phyloP scores from a whole-genome alignment of 108 stramenopile species.

The Skeletonema costatum region DNA sequence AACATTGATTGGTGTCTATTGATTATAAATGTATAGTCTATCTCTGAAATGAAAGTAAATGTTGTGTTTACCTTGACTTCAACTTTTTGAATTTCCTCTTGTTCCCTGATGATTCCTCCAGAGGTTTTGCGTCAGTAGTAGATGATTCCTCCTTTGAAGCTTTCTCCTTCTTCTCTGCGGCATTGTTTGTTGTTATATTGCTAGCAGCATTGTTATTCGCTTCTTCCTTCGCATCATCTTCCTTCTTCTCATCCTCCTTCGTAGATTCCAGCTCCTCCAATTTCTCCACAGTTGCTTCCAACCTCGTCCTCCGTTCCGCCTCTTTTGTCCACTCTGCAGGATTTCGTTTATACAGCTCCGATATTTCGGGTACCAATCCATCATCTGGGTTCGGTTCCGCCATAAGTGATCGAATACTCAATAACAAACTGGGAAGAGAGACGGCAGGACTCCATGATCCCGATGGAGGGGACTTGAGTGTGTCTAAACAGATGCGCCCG shows the following conservation, averaged over 20 bases:
- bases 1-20: background rate
- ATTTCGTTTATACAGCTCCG: conserved; percentile 48
- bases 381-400: conserved; percentile 78
- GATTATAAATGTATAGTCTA: background rate
- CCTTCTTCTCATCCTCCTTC: background rate
- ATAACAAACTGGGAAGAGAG: conserved; percentile 64
- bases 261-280: conserved; percentile 35
- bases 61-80: background rate
- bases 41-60: background rate
- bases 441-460: conserved; percentile 78
- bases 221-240: background rate
- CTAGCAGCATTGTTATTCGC: background rate
- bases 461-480: conserved; percentile 57
- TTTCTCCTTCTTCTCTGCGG: background rate
- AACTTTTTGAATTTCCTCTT: conserved; percentile 1
- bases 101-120: background rate
- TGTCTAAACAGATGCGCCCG: conserved; percentile 76
- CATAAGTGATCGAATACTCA: conserved; percentile 69
- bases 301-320: conserved; percentile 34
- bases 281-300: conserved; percentile 43
- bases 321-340: conserved; percentile 31
- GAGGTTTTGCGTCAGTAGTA: background rate
- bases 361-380: conserved; percentile 72
- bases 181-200: background rate
- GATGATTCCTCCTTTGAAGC: background rate